A percentile compares a stretch with the other conserved stretches of the same genome.
These are phyloP conservation scores for Neoarthrinium moseri DNA, from an alignment of 2,329 filamentous ascomycete species.

Conservation along the genomic window DNA sequence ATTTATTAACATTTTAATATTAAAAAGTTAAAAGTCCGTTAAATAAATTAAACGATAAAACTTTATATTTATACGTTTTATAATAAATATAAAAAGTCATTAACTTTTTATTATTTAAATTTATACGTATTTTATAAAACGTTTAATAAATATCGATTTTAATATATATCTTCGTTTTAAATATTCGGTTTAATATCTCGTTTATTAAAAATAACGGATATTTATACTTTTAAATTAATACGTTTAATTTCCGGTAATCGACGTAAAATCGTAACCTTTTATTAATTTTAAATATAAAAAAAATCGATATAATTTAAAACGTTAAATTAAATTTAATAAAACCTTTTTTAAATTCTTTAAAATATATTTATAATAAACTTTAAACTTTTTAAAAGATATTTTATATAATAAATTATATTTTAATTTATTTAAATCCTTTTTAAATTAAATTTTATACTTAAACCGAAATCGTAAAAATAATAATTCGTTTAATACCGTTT, in stretches of 20 bases:
- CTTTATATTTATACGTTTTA: constrained; percentile 9
- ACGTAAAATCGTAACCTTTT: constrained; percentile 5
- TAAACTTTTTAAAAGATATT: not conserved
- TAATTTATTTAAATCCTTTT: not conserved
- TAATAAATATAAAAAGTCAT: constrained; percentile 3
- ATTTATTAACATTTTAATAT: constrained; percentile 6
- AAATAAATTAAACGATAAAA: constrained; percentile 1
- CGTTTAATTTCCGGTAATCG: constrained; percentile 7
- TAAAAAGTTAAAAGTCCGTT: constrained; percentile 6
- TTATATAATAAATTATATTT: constrained; percentile 6
- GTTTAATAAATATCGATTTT: constrained; percentile 5
- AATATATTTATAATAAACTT: constrained; percentile 2
- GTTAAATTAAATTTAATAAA: not conserved
- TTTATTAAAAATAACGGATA: constrained; percentile 7
- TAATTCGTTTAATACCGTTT: not conserved
- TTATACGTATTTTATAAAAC: constrained; percentile 5
- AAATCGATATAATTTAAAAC: not conserved
- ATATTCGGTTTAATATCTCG: not conserved
- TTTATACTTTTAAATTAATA: not conserved
- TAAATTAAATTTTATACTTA: constrained; percentile 1
- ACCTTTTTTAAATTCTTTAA: constrained; percentile 1
- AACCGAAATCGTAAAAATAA: not conserved
- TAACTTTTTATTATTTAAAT: constrained; percentile 1
- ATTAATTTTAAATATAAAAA: not conserved
- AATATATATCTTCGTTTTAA: constrained; percentile 6